Evolutionary conservation across 2,329 filamentous ascomycete species (phyloP).

Genomic region (Trichoderma sp.): DNA sequence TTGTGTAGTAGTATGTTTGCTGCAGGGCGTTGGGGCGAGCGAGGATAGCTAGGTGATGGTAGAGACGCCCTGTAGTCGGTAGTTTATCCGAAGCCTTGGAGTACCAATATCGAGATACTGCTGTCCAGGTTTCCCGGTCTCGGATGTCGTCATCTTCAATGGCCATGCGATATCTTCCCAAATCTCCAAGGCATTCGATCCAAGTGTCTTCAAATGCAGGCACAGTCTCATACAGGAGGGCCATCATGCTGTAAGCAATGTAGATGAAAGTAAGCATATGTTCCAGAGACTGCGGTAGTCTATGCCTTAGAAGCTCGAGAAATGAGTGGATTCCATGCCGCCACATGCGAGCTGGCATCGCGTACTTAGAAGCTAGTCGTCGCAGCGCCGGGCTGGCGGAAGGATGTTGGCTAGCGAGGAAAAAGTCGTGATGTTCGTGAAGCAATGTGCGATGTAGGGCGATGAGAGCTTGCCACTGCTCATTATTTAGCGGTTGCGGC

Average conservation of each 20-base stretch:
- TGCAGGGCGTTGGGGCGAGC: slow-evolving; percentile 68
- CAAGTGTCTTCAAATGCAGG: slow-evolving; percentile 82
- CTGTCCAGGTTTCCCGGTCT: slow-evolving; percentile 79
- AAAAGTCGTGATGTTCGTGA: slow-evolving; percentile 83
- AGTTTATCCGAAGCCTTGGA: slow-evolving; percentile 75
- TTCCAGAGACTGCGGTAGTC: slow-evolving; percentile 74
- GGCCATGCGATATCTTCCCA: slow-evolving; percentile 83
- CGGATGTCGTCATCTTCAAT: slow-evolving; percentile 80
- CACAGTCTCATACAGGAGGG: slow-evolving; percentile 81
- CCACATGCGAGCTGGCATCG: slow-evolving; percentile 95
- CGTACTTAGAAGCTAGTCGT: slow-evolving; percentile 74
- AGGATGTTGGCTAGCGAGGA: slow-evolving; percentile 84
- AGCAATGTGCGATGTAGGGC: slow-evolving; percentile 78
- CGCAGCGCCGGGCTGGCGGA: slow-evolving; percentile 69
- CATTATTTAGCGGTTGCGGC: slow-evolving; percentile 52
- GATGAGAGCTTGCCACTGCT: slow-evolving; percentile 85
- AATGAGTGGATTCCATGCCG: slow-evolving; percentile 86
- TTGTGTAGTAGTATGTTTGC: slow-evolving; percentile 72
- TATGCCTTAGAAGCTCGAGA: slow-evolving; percentile 72
- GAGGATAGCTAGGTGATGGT: slow-evolving; percentile 84
- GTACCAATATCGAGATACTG: slow-evolving; percentile 82
- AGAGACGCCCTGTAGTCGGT: slow-evolving; percentile 74
- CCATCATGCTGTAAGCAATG: slow-evolving; percentile 86
- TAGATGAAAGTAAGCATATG: slow-evolving; percentile 94
- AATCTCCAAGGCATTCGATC: slow-evolving; percentile 89